Base-by-base conservation (phyloP, 73 alveolate genomes). In the Paramecium pentaurelia region DNA sequence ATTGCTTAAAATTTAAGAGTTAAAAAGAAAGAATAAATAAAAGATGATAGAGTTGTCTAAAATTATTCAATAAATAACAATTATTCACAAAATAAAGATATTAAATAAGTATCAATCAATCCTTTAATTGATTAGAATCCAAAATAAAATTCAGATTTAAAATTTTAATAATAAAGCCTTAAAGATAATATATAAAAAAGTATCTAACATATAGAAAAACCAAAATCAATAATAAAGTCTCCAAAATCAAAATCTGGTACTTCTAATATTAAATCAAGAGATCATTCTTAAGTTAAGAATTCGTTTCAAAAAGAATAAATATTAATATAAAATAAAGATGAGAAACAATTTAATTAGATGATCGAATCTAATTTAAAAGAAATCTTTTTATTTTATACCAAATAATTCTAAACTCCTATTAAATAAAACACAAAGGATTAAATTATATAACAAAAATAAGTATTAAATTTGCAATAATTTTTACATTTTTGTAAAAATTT, bases 401-500 rank as follows among this genome's bases (percentile, higher is more conserved):
- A 47, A 44, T 44, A 42, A 28, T 60, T 28, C 47, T 3, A 10
- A 49, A 11, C n/a, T 22, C 49, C 44, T 1, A 3, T 9, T 8
- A 80, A 80, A 80, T 11, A 77, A 32, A 38, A 38, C 2, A 80
- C 91, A 32, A 38, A 38, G 3, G 75, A 80, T 20, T 42, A 45
- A 45, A 60, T 80, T 3, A 45, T 40, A 3, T 18, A 80, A 12
- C 3, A 16, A 25, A 27, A 60, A 22, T 40, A 45, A 22, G 0
- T 12, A 20, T 10, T 80, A 18, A 80, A n/a, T 25, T 49, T 45
- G 7, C 28, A 45, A 20, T 16, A 80, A 47, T 49, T 6, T 20
- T 45, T 80, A 77, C 22, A 45, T 44, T 80, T 80, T 22, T 80
- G 91, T 20, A 80, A 18, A 80, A 77, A 80, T 49, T 80, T 80